Base-by-base conservation (phyloP, 1,284 basidiomycete genomes). In the Ganoderma boninense region DNA sequence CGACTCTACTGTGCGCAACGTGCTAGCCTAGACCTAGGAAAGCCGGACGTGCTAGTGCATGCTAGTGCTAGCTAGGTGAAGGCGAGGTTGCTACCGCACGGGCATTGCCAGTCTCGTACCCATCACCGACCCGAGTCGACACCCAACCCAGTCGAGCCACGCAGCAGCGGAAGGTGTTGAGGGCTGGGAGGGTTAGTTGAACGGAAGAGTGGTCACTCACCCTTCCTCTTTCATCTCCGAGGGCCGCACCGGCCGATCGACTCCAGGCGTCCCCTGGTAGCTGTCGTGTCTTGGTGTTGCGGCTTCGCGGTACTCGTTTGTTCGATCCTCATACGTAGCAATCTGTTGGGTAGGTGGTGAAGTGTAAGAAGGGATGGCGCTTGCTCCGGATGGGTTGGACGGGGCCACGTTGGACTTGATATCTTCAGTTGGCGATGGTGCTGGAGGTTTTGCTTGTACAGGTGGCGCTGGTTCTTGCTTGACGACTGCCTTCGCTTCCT, bases 181-280 rank as follows among this genome's bases (percentile, higher is more conserved):
- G 71, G 74, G 69, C 61, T 71, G 68, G 65, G 61, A 69, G 63
- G 65, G 71, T 77, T 63, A 79, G 75, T 70, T 63, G 54, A 43
- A 63, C 40, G 62, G 44, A 66, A 73, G 57, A 64, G 66, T 70
- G 67, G 65, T 40, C 68, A 88, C 97, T 96, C 90, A 98, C 97
- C 97, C 97, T 94, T 98, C 97, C 79, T 98, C 97, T 82, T 97
- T 97, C 96, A 97, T 97, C 82, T 98, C 97, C 65, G 94, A 95
- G 16, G 96, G 96, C 67, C 94, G 88, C 35, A 97, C 87, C 26
- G 89, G 90, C 64, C 92, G 88, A 76, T 93, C 91, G 18, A 86
- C 86, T 49, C 87, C 85, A 72, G 84, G 87, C 52, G 72, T 77
- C 43, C 73, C 77, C 68, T 75, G 76, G 60, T 77, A 77, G 35